Percentiles rank a stretch among this genome's conserved stretches.
phyloP scores from a whole-genome alignment of 257 asterid genomes.

The Petrea volubilis region DNA sequence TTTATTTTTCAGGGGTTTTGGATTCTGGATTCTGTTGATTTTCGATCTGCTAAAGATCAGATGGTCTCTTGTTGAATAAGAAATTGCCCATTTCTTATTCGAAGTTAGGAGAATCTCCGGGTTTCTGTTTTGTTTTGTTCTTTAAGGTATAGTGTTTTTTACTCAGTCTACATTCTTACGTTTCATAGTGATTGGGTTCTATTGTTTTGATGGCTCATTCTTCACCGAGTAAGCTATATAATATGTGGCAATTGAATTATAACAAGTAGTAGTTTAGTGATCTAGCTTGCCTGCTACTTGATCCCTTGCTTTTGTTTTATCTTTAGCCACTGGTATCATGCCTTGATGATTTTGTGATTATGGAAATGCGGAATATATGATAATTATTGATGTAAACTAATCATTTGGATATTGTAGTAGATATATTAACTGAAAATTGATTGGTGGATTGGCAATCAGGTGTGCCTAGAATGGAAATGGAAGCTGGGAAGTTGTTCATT shows the following conservation, averaged over 20 bases:
- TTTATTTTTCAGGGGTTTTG: conserved; percentile 34
- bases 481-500: conserved; percentile 51
- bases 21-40: conserved; percentile 38
- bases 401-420: conserved; percentile 3
- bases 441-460: conserved; percentile 17
- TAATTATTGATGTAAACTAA: background rate
- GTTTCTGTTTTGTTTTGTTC: conserved; percentile 27
- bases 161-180: conserved; percentile 46
- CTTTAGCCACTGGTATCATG: conserved; percentile 11
- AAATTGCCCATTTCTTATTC: conserved; percentile 31
- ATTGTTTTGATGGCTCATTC: conserved; percentile 19
- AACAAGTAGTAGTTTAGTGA: conserved; percentile 13
- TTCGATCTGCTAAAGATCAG: conserved; percentile 64
- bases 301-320: conserved; percentile 31
- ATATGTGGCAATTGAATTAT: conserved; percentile 21
- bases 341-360: background rate
- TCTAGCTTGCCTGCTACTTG: conserved; percentile 28
- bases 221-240: background rate
- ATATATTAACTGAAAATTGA: conserved; percentile 23
- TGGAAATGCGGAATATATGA: background rate
- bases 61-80: conserved; percentile 40
- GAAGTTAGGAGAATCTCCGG: conserved; percentile 24
- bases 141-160: conserved; percentile 27
- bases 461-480: conserved; percentile 53
- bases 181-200: conserved; percentile 27